Percentiles rank a stretch among this genome's conserved stretches.
These are phyloP conservation scores for Lepiota venenata DNA, from an alignment of 768 basidiomycete genomes.

Conservation along the genomic window DNA sequence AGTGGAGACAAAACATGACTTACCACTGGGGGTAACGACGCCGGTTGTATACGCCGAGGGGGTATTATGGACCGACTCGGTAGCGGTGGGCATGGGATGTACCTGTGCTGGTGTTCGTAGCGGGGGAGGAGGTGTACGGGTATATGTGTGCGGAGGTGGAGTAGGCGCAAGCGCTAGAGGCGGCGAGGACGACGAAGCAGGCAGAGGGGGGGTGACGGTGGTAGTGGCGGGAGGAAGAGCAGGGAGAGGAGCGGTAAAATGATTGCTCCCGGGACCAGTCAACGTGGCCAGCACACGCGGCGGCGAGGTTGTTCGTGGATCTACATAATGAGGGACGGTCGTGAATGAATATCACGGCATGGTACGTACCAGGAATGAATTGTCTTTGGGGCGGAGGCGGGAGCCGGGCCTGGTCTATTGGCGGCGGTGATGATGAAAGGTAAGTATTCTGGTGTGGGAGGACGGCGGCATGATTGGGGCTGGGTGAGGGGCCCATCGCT, in stretches of 20 bases:
- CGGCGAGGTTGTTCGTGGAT: too few relatives aligned
- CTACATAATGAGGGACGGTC: background rate
- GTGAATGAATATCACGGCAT: background rate
- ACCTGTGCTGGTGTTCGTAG: background rate
- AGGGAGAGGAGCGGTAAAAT: background rate
- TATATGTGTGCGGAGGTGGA: background rate
- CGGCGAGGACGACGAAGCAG: too few relatives aligned
- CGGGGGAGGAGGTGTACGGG: background rate
- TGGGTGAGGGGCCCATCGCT: constrained; percentile 40
- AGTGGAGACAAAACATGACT: background rate
- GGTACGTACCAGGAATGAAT: background rate
- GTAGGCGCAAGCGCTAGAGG: background rate
- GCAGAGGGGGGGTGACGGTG: background rate
- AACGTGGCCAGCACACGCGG: too few relatives aligned
- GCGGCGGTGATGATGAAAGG: constrained; percentile 8
- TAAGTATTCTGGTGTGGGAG: constrained; percentile 1
- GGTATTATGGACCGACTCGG: background rate
- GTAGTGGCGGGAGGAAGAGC: background rate
- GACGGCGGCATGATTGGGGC: background rate
- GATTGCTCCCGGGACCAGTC: too few relatives aligned
- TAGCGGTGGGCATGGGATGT: too few relatives aligned
- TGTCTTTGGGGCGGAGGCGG: background rate
- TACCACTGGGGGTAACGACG: background rate
- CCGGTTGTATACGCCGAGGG: background rate
- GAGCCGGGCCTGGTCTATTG: background rate